Conservation (phyloP, 225 moss, liverwort and hornwort species). For the Takakia lepidozioides region DNA sequence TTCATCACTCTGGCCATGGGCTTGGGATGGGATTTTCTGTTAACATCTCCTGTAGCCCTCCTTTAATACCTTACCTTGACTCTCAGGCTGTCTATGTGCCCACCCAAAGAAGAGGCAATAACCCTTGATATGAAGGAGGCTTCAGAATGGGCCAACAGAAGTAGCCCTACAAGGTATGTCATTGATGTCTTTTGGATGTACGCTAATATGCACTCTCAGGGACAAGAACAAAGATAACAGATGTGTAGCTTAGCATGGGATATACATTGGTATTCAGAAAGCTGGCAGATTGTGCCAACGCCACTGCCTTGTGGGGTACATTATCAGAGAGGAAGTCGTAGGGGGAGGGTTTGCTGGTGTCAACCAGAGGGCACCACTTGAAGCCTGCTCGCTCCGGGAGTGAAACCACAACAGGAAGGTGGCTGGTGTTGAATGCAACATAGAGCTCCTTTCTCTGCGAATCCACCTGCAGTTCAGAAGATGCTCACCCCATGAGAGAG, state of each 20-base stretch:
- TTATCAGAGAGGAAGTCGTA: conserved; percentile 75
- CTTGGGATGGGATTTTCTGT: no score
- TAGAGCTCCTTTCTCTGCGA: conserved; percentile 57
- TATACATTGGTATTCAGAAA: conserved; percentile 52
- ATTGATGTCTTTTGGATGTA: no score
- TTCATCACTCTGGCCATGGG: no score
- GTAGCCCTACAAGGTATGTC: no score
- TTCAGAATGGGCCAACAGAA: no score
- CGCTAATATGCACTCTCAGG: conserved; percentile 38
- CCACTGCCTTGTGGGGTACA: conserved; percentile 43
- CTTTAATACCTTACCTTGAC: no score
- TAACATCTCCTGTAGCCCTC: no score
- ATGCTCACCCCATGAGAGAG: no score
- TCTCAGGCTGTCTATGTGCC: no score
- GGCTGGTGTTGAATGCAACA: conserved; percentile 76
- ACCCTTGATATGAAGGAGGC: no score
- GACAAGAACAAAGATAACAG: conserved; percentile 59
- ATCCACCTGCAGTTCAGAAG: conserved; percentile 48
- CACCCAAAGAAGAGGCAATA: no score
- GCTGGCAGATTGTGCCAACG: conserved; percentile 51
- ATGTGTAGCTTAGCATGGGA: conserved; percentile 79
- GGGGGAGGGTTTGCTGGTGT: conserved; percentile 71
- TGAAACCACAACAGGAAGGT: conserved; percentile 51
- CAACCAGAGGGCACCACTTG: conserved; percentile 75
- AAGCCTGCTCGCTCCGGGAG: conserved; percentile 61